These are phyloP conservation scores for Lactarius evosmus DNA, from an alignment of 768 basidiomycete species.

Conservation along the genomic window DNA sequence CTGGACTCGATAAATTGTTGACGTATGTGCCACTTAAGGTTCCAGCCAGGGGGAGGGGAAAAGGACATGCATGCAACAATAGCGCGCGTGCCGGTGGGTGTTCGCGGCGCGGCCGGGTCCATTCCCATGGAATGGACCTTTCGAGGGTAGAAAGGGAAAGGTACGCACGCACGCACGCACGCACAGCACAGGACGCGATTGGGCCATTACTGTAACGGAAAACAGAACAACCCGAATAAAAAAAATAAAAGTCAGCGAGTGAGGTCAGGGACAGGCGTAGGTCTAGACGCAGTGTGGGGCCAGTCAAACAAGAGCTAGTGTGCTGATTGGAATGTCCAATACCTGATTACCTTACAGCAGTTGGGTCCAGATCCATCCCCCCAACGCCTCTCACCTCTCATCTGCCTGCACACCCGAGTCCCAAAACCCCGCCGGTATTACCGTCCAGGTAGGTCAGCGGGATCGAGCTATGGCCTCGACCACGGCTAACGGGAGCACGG, in stretches of 20 bases:
- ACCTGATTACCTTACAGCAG: too few relatives aligned
- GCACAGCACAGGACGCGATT: background rate
- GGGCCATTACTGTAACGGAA: background rate
- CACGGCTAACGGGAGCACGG: background rate
- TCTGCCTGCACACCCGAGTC: background rate
- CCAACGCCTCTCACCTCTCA: too few relatives aligned
- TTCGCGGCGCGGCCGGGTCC: background rate
- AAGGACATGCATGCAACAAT: background rate
- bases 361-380: too few relatives aligned
- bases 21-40: background rate
- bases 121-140: background rate
- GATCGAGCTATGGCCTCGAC: slow-evolving; percentile 1
- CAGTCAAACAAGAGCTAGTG: background rate
- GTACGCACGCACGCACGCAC: too few relatives aligned
- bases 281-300: background rate
- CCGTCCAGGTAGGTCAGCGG: background rate
- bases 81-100: background rate
- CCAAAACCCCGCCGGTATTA: background rate
- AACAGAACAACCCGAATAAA: background rate
- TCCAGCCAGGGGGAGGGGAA: background rate
- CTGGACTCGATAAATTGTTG: background rate
- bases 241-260: background rate
- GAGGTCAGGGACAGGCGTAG: background rate
- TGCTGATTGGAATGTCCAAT: background rate
- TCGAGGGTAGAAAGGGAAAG: background rate